Percentiles rank a stretch among this genome's conserved stretches.
These are phyloP conservation scores for Jamesozyma piceae DNA, from an alignment of 805 yeast species.

Conservation along the genomic window DNA sequence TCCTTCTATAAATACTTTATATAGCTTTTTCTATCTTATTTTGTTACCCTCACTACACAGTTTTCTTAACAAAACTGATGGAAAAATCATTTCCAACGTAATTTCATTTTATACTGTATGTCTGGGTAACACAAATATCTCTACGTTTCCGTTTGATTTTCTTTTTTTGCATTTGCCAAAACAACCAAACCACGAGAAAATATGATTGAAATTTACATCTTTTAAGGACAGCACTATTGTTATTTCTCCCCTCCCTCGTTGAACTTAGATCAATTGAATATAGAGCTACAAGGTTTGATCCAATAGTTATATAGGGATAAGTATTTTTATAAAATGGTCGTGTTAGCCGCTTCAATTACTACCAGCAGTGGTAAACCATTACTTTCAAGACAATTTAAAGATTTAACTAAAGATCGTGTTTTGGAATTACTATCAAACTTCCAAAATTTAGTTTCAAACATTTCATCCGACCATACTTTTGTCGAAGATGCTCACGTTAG, in stretches of 20 bases:
- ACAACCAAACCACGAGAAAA: too few species aligned
- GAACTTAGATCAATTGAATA: background rate
- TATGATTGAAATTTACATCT: too few species aligned
- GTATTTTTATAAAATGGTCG: slow-evolving; percentile 41
- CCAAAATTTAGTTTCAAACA: slow-evolving; percentile 65
- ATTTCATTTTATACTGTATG: too few species aligned
- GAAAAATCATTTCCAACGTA: too few species aligned
- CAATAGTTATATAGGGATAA: background rate
- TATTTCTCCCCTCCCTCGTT: background rate
- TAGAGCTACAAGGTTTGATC: background rate
- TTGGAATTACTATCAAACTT: slow-evolving; percentile 78
- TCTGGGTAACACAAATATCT: too few species aligned
- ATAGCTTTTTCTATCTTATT: too few species aligned
- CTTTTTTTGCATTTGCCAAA: too few species aligned
- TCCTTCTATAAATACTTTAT: too few species aligned
- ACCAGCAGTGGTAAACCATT: slow-evolving; percentile 89
- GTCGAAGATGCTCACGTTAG: slow-evolving; percentile 88
- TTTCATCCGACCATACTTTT: slow-evolving; percentile 76
- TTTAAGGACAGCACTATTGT: background rate
- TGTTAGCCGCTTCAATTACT: slow-evolving; percentile 89
- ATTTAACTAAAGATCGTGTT: slow-evolving; percentile 73
- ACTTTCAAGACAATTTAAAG: slow-evolving; percentile 85
- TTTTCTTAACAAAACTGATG: too few species aligned
- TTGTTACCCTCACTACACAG: too few species aligned
- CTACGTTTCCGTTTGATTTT: too few species aligned